Percentiles rank a stretch among this genome's conserved stretches.
These are phyloP conservation scores for Dillenia turbinata DNA, from an alignment of 164 flowering plant species.

Conservation along the genomic window DNA sequence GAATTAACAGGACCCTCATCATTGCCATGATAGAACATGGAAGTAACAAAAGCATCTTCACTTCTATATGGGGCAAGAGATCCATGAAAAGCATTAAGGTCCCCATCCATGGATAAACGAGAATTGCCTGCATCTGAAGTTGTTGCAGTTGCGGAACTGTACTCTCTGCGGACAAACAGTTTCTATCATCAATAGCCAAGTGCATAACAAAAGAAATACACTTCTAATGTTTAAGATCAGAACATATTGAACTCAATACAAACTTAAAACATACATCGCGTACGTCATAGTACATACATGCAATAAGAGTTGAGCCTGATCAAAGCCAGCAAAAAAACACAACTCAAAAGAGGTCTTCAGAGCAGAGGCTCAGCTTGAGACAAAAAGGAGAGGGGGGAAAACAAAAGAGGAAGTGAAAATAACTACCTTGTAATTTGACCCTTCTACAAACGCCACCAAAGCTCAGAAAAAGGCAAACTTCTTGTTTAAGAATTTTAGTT, in stretches of 20 bases:
- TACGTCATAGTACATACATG: not conserved
- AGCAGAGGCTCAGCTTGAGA: not conserved
- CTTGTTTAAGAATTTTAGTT: too few relatives aligned
- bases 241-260: too few relatives aligned
- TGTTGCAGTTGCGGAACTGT: slow-evolving; percentile 13
- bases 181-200: not conserved
- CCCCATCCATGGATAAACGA: slow-evolving; percentile 21
- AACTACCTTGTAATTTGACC: too few relatives aligned
- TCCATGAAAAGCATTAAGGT: slow-evolving; percentile 14
- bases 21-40: slow-evolving; percentile 22
- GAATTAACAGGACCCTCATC: slow-evolving; percentile 24
- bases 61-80: slow-evolving; percentile 22
- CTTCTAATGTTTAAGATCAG: not conserved
- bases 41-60: slow-evolving; percentile 26
- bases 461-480: too few relatives aligned
- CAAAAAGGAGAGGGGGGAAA: too few relatives aligned
- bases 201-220: not conserved
- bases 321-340: not conserved
- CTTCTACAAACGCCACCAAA: too few relatives aligned
- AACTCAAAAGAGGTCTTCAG: not conserved
- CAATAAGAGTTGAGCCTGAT: not conserved
- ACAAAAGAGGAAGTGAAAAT: too few relatives aligned
- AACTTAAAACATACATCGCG: too few relatives aligned
- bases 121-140: slow-evolving; percentile 26
- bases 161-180: slow-evolving; percentile 23